Percentiles rank a stretch among this genome's conserved stretches.
These are phyloP conservation scores for Xylaria sp. DNA, from an alignment of 2,329 filamentous ascomycete species.

Conservation along the genomic window DNA sequence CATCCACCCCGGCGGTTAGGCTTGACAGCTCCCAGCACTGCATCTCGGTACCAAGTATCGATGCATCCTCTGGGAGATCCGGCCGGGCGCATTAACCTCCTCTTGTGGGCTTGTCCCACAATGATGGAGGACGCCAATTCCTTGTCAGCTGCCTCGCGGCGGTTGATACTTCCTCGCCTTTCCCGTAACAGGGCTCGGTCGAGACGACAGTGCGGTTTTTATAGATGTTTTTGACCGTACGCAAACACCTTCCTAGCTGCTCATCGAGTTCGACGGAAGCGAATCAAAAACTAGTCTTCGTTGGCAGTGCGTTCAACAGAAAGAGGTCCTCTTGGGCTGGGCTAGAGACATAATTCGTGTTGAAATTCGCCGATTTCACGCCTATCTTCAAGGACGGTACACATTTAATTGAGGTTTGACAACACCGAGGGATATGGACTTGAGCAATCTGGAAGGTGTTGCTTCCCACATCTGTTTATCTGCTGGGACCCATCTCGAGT, in stretches of 20 bases:
- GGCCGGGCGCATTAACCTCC: constrained; percentile 69
- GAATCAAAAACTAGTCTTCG: constrained; percentile 95
- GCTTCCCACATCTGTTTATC: constrained; percentile 44
- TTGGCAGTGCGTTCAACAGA: constrained; percentile 88
- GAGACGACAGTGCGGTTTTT: constrained; percentile 86
- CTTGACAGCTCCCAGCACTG: constrained; percentile 55
- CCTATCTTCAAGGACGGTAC: constrained; percentile 42
- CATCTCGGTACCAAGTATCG: constrained; percentile 55
- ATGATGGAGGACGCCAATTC: constrained; percentile 61
- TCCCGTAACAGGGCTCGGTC: constrained; percentile 51
- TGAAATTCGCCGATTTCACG: constrained; percentile 48
- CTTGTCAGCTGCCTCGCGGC: constrained; percentile 48
- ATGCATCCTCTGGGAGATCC: constrained; percentile 62
- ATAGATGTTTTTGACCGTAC: constrained; percentile 94
- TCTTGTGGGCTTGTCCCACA: constrained; percentile 58
- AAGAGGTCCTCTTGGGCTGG: constrained; percentile 61
- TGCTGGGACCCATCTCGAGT: constrained; percentile 88
- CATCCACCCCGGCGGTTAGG: constrained; percentile 46
- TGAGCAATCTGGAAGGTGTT: constrained; percentile 40
- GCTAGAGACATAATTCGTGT: constrained; percentile 35
- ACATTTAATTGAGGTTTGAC: constrained; percentile 34
- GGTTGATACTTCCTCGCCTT: constrained; percentile 57
- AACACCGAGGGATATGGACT: constrained; percentile 35
- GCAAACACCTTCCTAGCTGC: constrained; percentile 70
- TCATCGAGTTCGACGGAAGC: constrained; percentile 66